Evolutionary conservation across 768 basidiomycete species (phyloP), one percentile per base, ranked within the genome.

Genomic region (Dentipellis fragilis): DNA sequence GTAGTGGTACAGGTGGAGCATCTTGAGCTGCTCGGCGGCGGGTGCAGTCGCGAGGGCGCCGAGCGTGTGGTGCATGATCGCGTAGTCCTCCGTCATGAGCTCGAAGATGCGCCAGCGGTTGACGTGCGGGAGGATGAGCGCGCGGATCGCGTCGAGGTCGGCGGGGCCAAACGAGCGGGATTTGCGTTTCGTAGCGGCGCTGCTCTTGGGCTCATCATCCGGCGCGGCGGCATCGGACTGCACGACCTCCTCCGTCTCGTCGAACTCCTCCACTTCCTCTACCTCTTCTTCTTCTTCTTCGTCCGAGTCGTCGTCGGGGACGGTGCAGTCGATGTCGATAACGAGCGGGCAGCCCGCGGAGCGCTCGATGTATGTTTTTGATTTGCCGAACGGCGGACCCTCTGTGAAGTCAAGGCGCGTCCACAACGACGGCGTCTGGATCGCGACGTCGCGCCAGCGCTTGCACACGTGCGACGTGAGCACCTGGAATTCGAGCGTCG

Each of bases 401-500:
- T 69, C 67, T 4, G 58, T 42, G 45, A 78, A 79, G 3, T 66
- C 61, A 40, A 86, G 69, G 34, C 57, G 66, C 10, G 77, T 78
- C 84, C 84, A 87, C 16, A 86, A 72, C 9, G 70, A 68, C 0
- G 81, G 79, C 0, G 77, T 78, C 34, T 75, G 74, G 29, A 85
- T 54, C 3, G 81, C 77, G 1, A 75, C 60, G 37, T 67, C 68
- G 49, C 83, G 79, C 84, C 84, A 85, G 55, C 75, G 79, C 22
- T 62, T 68, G 65, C 83, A 85, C 10, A 84, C 77, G 60, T 83
- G 83, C 16, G 83, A 83, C 12, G 76, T 80, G 60, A 81, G 69
- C 29, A 82, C 68, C 59, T 77, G 75, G 64, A 82, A 83, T 2
- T 71, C 56, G 36, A 67, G 68, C 47, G 47, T 47, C 48, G 38